phyloP scores from a whole-genome alignment of 306 rosid species.

The Ceratonia siliqua region DNA sequence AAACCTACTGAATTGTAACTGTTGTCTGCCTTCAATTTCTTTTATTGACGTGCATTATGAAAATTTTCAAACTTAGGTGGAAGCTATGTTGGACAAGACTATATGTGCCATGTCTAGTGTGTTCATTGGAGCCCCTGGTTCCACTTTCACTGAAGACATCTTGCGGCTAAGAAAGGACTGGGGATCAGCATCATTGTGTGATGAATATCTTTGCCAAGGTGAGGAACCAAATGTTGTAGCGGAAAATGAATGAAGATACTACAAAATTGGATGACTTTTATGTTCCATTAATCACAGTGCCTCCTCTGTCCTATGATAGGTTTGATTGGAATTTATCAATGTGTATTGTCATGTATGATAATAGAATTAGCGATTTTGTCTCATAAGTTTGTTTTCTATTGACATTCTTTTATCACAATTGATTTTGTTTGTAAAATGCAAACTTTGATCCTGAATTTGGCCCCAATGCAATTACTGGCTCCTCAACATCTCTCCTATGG shows the following conservation, averaged over 20 bases:
- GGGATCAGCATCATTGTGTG: constrained; percentile 84
- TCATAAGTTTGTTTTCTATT: constrained; percentile 27
- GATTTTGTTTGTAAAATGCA: constrained; percentile 29
- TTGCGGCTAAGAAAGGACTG: constrained; percentile 87
- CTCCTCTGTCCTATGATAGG: constrained; percentile 13
- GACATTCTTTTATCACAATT: constrained; percentile 38
- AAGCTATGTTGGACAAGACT: constrained; percentile 99
- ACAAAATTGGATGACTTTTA: constrained; percentile 12
- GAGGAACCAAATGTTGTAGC: constrained; percentile 83
- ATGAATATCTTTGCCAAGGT: constrained; percentile 93
- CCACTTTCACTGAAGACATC: constrained; percentile 96
- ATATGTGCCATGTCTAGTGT: constrained; percentile 89
- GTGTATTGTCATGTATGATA: constrained; percentile 46
- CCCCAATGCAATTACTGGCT: constrained; percentile 23
- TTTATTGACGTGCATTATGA: constrained; percentile 28
- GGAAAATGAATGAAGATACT: constrained; percentile 62
- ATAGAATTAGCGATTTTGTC: constrained; percentile 37
- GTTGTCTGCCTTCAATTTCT: neutral
- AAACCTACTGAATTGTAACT: neutral
- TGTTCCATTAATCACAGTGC: constrained; percentile 14
- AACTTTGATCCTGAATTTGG: constrained; percentile 32
- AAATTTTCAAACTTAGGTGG: constrained; percentile 58
- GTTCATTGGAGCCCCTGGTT: constrained; percentile 93
- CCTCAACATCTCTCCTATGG: constrained; percentile 11
- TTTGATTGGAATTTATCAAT: constrained; percentile 27